phyloP scores from a whole-genome alignment of 768 basidiomycete genomes.

The Leccinum variicolor region DNA sequence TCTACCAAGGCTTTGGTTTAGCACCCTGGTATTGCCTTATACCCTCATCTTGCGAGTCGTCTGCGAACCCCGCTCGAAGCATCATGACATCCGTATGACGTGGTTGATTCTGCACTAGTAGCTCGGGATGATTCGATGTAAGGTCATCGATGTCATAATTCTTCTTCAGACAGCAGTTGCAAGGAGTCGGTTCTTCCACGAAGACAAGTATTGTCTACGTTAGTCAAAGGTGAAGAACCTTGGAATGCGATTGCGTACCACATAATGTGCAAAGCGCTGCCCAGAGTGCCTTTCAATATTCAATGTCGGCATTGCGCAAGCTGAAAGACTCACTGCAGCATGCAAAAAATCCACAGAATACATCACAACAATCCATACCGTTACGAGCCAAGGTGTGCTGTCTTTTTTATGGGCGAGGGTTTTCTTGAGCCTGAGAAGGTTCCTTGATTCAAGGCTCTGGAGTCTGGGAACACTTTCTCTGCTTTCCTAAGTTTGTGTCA shows the following conservation, averaged over 20 bases:
- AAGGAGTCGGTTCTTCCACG: conserved; percentile 9
- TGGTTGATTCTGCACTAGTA: conserved; percentile 18
- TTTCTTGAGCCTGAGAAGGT: too few species aligned
- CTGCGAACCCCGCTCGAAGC: conserved; percentile 13
- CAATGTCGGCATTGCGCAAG: background rate
- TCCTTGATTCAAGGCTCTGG: too few species aligned
- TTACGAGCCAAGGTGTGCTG: background rate
- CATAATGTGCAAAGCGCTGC: conserved; percentile 15
- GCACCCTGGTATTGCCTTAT: conserved; percentile 16
- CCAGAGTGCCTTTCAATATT: background rate
- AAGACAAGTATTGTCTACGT: background rate
- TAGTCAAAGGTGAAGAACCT: background rate
- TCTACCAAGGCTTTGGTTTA: conserved; percentile 11
- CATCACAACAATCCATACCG: conserved; percentile 26
- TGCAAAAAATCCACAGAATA: conserved; percentile 15
- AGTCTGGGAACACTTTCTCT: too few species aligned
- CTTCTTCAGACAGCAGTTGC: conserved; percentile 17
- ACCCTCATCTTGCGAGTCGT: conserved; percentile 1
- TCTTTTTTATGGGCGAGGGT: background rate
- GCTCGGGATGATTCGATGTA: background rate
- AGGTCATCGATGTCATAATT: background rate
- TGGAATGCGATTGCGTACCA: conserved; percentile 6
- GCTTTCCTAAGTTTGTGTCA: too few species aligned
- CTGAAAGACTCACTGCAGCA: conserved; percentile 19
- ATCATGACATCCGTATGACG: conserved; percentile 9